These are phyloP conservation scores for Hypomontagnella submonticulosa DNA, from an alignment of 495 filamentous ascomycete genomes.

Conservation along the genomic window DNA sequence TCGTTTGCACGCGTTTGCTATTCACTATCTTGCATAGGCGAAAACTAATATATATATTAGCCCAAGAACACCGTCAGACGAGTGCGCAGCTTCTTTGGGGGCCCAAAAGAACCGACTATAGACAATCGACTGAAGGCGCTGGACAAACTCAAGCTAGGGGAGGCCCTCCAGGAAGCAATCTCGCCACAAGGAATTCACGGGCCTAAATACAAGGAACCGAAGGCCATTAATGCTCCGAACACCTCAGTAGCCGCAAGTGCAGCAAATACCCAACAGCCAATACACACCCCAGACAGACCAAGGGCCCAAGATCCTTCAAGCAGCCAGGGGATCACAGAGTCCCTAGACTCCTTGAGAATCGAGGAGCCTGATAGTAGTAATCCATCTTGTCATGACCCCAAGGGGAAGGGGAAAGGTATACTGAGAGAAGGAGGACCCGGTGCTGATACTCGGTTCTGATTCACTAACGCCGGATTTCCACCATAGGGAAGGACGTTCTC, in stretches of 20 bases:
- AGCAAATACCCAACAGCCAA: not conserved
- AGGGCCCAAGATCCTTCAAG: no score
- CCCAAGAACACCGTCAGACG: slow-evolving; percentile 1
- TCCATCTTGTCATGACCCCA: not conserved
- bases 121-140: slow-evolving; percentile 6
- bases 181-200: not conserved
- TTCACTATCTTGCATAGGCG: not conserved
- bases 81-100: not conserved
- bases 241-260: no score
- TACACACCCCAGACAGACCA: no score
- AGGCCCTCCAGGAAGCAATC: slow-evolving; percentile 3
- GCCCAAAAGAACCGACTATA: not conserved
- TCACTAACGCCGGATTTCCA: not conserved
- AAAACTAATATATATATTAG: slow-evolving; percentile 4
- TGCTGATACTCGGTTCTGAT: not conserved
- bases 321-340: no score
- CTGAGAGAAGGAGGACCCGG: not conserved
- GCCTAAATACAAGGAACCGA: not conserved
- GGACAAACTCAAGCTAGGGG: not conserved
- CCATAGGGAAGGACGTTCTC: not conserved
- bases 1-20: not conserved
- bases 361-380: not conserved
- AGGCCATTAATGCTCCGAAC: no score
- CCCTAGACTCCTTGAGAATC: no score
- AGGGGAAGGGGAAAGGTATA: slow-evolving; percentile 19